Evolutionary conservation across 2,329 filamentous ascomycete genomes (phyloP).

Genomic region (Penicillium sp.): DNA sequence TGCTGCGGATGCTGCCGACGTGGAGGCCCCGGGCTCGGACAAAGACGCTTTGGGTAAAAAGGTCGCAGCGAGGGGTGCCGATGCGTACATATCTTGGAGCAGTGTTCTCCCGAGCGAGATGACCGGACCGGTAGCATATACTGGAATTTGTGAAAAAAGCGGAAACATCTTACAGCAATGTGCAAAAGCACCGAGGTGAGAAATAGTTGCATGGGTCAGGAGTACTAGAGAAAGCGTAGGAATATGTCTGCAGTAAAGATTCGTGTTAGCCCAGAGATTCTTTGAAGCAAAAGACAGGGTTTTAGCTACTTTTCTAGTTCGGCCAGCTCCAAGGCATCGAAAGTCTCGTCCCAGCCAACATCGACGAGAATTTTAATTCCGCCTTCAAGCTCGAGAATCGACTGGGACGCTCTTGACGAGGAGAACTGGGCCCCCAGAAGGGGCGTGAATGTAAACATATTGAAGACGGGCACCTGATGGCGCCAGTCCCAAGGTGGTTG

Average conservation of each 20-base stretch:
- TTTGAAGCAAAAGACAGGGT: background rate
- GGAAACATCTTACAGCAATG: slow-evolving; percentile 98
- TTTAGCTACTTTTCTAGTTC: slow-evolving; percentile 77
- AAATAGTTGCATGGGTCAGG: slow-evolving; percentile 86
- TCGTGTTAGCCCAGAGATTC: slow-evolving; percentile 14
- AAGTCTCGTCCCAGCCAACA: slow-evolving; percentile 91
- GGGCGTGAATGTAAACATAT: slow-evolving; percentile 94
- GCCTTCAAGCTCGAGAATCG: slow-evolving; percentile 93
- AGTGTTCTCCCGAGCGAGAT: slow-evolving; percentile 89
- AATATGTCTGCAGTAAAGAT: slow-evolving; percentile 60
- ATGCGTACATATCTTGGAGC: slow-evolving; percentile 86
- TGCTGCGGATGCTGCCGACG: slow-evolving; percentile 31
- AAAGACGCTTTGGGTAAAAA: slow-evolving; percentile 71
- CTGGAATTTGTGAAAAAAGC: slow-evolving; percentile 82
- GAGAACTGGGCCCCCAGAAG: slow-evolving; percentile 82
- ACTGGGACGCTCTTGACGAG: slow-evolving; percentile 81
- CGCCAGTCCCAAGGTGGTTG: background rate
- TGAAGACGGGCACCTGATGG: slow-evolving; percentile 14
- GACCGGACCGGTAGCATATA: slow-evolving; percentile 91
- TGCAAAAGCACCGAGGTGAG: slow-evolving; percentile 88
- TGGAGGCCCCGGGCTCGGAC: slow-evolving; percentile 53
- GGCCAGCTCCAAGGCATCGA: slow-evolving; percentile 75
- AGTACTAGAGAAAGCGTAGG: slow-evolving; percentile 90
- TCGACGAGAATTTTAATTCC: slow-evolving; percentile 94
- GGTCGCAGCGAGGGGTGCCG: slow-evolving; percentile 80